phyloP scores from a whole-genome alignment of 2,329 filamentous ascomycete species.

The Talaromyces sp. region DNA sequence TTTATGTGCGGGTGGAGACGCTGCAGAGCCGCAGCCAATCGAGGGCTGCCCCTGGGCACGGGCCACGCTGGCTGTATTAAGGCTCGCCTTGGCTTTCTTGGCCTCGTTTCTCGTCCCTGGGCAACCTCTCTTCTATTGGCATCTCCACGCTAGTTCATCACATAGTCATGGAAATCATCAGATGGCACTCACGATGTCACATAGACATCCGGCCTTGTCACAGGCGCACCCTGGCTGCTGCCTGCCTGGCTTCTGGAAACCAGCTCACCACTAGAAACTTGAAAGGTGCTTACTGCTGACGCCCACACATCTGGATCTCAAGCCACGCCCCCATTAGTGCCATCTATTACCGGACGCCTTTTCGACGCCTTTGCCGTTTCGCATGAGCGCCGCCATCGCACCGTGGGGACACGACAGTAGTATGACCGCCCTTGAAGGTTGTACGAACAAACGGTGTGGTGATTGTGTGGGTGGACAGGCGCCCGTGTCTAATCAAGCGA shows the following conservation, averaged over 20 bases:
- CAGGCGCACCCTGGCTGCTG: neutral
- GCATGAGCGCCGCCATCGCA: neutral
- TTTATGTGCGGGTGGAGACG: neutral
- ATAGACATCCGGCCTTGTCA: neutral
- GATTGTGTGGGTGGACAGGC: neutral
- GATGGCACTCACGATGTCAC: neutral
- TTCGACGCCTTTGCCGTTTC: neutral
- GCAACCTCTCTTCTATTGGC: neutral
- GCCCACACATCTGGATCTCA: neutral
- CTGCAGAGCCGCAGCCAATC: neutral
- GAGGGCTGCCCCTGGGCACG: neutral
- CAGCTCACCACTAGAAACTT: neutral
- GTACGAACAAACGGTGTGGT: neutral
- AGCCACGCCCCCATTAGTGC: neutral
- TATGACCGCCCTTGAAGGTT: neutral
- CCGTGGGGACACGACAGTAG: neutral
- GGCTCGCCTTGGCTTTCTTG: neutral
- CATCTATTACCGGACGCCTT: neutral
- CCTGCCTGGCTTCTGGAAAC: neutral
- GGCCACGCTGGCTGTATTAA: neutral
- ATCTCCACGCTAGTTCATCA: neutral
- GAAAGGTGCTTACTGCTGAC: neutral
- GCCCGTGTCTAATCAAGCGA: neutral
- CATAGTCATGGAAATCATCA: neutral
- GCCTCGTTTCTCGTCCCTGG: neutral